Conservation (phyloP, 257 asterid species). For the Solanum piurae region DNA sequence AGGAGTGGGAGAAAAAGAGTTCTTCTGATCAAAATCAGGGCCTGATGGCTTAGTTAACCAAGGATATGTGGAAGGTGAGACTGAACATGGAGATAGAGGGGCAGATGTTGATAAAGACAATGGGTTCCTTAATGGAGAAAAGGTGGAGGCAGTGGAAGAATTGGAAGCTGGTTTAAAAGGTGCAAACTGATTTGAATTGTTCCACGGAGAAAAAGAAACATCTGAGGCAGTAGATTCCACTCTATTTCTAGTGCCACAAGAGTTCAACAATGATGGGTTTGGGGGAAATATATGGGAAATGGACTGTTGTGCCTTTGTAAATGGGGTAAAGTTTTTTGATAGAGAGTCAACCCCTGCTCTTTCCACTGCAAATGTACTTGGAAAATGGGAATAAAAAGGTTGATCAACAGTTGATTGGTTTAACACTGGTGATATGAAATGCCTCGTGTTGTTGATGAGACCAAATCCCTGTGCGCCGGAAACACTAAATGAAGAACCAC, state of each 20-base stretch:
- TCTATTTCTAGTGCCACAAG: neutral
- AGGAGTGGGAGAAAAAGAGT: neutral
- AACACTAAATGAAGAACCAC: neutral
- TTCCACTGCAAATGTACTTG: neutral
- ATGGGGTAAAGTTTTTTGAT: neutral
- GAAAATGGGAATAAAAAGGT: neutral
- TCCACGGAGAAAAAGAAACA: neutral
- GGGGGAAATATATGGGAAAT: neutral
- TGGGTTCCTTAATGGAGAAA: neutral
- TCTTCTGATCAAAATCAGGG: neutral
- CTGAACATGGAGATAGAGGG: neutral
- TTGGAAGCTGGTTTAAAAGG: neutral
- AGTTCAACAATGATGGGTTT: neutral
- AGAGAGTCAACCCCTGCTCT: neutral
- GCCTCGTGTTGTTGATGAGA: neutral
- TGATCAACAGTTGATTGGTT: neutral
- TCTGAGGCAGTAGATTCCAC: neutral
- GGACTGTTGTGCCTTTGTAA: neutral
- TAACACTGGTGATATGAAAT: neutral
- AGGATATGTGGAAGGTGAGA: neutral
- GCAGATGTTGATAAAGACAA: neutral
- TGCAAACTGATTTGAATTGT: neutral
- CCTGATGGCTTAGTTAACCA: neutral
- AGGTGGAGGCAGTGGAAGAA: neutral
- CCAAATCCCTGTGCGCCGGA: neutral